These are phyloP conservation scores for Sanghuangporus sanghuang DNA, from an alignment of 1,284 basidiomycete genomes.

Conservation along the genomic window DNA sequence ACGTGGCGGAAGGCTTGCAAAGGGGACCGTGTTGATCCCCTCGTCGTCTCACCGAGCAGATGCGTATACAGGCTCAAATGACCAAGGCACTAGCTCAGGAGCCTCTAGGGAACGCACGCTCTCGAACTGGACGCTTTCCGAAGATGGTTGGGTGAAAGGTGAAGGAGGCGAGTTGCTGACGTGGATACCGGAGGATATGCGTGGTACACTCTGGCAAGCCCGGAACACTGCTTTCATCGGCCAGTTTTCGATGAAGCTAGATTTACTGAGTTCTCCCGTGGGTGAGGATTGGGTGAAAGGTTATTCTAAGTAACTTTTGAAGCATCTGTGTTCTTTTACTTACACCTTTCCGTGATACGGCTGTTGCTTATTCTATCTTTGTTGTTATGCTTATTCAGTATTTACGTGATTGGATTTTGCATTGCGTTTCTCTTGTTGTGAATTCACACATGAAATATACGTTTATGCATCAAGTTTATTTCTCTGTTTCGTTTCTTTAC, in stretches of 20 bases:
- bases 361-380: no score
- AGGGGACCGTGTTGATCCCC: conserved; percentile 7
- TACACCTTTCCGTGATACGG: no score
- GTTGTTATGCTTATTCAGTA: no score
- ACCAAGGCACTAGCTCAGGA: background rate
- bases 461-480: no score
- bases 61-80: no score
- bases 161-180: background rate
- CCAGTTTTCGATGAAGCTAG: background rate
- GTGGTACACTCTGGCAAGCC: background rate
- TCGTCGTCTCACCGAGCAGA: background rate
- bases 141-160: background rate
- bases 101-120: background rate
- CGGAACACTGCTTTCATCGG: background rate
- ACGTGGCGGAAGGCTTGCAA: conserved; percentile 2
- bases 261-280: background rate
- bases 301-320: background rate
- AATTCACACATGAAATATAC: no score
- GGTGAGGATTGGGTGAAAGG: background rate
- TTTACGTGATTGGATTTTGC: no score
- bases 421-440: no score
- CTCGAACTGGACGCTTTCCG: no score
- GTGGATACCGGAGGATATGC: background rate
- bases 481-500: no score
- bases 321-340: no score